Base-by-base conservation (phyloP, 1,284 basidiomycete genomes). In the Naganishia cerealis region DNA sequence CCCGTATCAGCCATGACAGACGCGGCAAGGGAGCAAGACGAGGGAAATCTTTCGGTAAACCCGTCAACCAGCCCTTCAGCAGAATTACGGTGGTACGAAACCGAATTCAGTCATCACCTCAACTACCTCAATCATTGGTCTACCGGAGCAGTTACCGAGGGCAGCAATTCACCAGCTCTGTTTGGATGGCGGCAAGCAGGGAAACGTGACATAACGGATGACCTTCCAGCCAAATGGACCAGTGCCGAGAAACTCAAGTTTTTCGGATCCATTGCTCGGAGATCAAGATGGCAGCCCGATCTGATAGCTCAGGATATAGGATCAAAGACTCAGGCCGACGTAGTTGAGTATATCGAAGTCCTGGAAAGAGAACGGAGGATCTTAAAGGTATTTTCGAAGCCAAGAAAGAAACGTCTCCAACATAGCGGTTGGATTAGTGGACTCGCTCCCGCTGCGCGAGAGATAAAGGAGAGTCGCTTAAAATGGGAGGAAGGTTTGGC, bases 231-330 rank as follows among this genome's bases (percentile, higher is more conserved):
- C 6, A 36, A 3, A 38, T 93, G 91, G 91, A 86, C 86, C 4
- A 73, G 83, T 0, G 71, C 78, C 8, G 90, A 93, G 75, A 89
- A 89, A 73, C 81, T 85, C 15, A 71, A 75, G 0, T 91, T 93
- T 79, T 92, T 91, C 74, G 87, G 86, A 73, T 85, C 83, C 0
- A 78, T 91, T 16, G 75, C 82, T 16, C 76, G 86, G 0, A 82
- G 88, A 76, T 90, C 89, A n/a, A 84, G 87, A 26, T 79, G 86
- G 21, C 81, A 88, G 24, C 87, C 88, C 1, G 90, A 92, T 75
- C 82, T 90, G 55, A 87, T 91, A 65, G 86, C 88, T 0, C 80
- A 79, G n/a, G 84, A 85, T 61, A 80, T 90, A 42, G 66, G 70
- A 5, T 85, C 85, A n/a, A 90, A 90, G 78, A 84, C 81, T 15